Evolutionary conservation across 129 eudicot genomes (phyloP).

Genomic region (Lactuca sativa): DNA sequence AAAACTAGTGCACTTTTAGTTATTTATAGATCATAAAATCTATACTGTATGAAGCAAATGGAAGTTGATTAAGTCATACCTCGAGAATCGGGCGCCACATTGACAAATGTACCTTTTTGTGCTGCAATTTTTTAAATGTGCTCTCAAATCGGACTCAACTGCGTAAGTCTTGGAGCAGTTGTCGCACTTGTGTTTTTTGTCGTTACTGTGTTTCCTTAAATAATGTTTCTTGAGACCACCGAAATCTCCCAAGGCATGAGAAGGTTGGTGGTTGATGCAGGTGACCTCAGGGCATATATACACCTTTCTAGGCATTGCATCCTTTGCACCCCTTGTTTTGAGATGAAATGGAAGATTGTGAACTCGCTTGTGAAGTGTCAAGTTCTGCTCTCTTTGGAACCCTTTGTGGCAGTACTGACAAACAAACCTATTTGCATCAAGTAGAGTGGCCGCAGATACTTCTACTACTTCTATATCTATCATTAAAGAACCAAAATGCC

Average conservation of each 20-base stretch:
- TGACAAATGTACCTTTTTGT: conserved; percentile 40
- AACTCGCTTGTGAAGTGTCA: conserved; percentile 46
- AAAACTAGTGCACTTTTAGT: background rate
- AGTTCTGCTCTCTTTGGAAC: conserved; percentile 48
- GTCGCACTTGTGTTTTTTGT: conserved; percentile 48
- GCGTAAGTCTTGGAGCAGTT: conserved; percentile 47
- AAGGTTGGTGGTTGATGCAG: conserved; percentile 47
- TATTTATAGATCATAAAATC: background rate
- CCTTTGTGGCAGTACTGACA: conserved; percentile 63
- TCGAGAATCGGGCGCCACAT: conserved; percentile 48
- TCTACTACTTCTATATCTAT: conserved; percentile 49
- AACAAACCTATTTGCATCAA: conserved; percentile 37
- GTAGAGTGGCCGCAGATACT: conserved; percentile 43
- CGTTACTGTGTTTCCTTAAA: conserved; percentile 45
- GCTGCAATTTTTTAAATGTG: conserved; percentile 54
- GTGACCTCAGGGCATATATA: conserved; percentile 59
- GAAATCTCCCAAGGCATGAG: conserved; percentile 51
- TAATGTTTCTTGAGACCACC: conserved; percentile 64
- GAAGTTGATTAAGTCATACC: conserved; percentile 28
- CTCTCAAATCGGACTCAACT: conserved; percentile 47
- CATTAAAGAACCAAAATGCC: conserved; percentile 10
- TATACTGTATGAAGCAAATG: background rate
- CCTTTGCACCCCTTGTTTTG: conserved; percentile 28
- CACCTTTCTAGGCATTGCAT: conserved; percentile 29
- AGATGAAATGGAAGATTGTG: conserved; percentile 56